A percentile compares a stretch with the other conserved stretches of the same genome.
These are phyloP conservation scores for Achaetomiella virescens DNA, from an alignment of 495 filamentous ascomycete genomes.

Conservation along the genomic window DNA sequence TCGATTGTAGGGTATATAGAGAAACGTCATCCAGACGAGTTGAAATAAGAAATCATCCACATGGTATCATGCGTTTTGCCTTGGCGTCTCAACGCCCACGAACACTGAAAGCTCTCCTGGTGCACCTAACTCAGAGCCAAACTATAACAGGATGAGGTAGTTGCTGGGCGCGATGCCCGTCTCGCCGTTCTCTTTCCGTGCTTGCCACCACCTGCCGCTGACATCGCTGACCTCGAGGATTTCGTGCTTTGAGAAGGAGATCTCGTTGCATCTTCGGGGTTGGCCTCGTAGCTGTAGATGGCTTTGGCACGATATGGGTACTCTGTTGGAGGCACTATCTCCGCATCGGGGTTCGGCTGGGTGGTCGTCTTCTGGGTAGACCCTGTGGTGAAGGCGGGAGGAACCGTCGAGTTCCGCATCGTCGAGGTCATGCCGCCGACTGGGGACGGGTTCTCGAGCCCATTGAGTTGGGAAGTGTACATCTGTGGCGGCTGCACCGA, in stretches of 20 bases:
- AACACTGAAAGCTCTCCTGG: background rate
- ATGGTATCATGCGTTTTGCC: conserved; percentile 23
- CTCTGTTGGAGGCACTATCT: conserved; percentile 77
- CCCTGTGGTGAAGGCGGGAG: conserved; percentile 28
- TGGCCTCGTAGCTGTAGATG: conserved; percentile 97
- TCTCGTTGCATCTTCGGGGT: conserved; percentile 97
- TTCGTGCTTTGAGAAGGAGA: conserved; percentile 94
- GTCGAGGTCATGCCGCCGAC: conserved; percentile 61
- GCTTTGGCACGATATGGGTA: conserved; percentile 97
- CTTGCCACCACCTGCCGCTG: conserved; percentile 98
- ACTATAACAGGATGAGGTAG: conserved; percentile 92
- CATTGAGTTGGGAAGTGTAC: conserved; percentile 93
- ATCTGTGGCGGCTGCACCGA: conserved; percentile 80
- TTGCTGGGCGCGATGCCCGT: conserved; percentile 97
- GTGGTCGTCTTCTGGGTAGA: conserved; percentile 35
- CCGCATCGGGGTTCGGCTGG: conserved; percentile 42
- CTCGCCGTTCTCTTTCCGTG: conserved; percentile 87
- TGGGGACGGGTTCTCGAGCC: conserved; percentile 93
- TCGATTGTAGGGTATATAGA: conserved; percentile 28
- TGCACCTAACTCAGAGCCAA: background rate
- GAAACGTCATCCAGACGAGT: conserved; percentile 24
- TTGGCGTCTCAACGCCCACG: background rate
- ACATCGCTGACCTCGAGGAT: conserved; percentile 96
- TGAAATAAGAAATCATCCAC: conserved; percentile 24
- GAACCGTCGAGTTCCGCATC: conserved; percentile 34